Base-by-base conservation (phyloP, 345 rosid species). In the Citrus cavaleriei region DNA sequence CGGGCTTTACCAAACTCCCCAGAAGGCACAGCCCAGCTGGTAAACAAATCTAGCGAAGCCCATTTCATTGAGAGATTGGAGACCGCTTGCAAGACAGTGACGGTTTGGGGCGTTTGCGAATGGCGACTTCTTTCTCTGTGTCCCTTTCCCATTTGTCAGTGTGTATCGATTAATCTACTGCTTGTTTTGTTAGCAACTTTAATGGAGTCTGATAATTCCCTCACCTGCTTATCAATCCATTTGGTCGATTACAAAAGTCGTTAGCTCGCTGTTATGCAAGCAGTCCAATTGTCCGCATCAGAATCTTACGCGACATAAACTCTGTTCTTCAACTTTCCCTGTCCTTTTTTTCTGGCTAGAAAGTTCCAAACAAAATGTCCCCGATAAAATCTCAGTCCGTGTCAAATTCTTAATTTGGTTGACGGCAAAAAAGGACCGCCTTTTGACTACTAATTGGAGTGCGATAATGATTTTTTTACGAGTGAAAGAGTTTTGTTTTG, bases 141-240 rank as follows among this genome's bases (percentile, higher is more conserved):
- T 70, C 79, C 46, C 34, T 34, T 68, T 61, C 8, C 57, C 21
- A 70, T 49, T 63, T 69, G 76, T 68, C 49, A 46, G 1, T 21
- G 55, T 21, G 74, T 14, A 49, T 5, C 13, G 6, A 65, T 14
- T n/a, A 30, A 34, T 21, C 27, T 59, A 13, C 55, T 46, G 51
- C 51, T 46, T 46, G 54, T 42, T 54, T 63, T 80, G 68, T 61
- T 61, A 75, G 27, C 34, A 46, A 35, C 25, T 80, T 75, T 37
- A 27, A 65, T 49, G 69, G 78, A 75, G 28, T 2, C 63, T 74
- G 40, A 21, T 57, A 18, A 32, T 34, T 2, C 24, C 18, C 7
- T 0, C 12, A 5, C 34, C 37, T 49, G 24, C 38, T 76, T 10
- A 8, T 12, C 30, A 42, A 57, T 55, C 75, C 19, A 72, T 55